A percentile compares a stretch with the other conserved stretches of the same genome.
phyloP scores from a whole-genome alignment of 176 grass and related monocot genomes.

The Aegilops tauschii region DNA sequence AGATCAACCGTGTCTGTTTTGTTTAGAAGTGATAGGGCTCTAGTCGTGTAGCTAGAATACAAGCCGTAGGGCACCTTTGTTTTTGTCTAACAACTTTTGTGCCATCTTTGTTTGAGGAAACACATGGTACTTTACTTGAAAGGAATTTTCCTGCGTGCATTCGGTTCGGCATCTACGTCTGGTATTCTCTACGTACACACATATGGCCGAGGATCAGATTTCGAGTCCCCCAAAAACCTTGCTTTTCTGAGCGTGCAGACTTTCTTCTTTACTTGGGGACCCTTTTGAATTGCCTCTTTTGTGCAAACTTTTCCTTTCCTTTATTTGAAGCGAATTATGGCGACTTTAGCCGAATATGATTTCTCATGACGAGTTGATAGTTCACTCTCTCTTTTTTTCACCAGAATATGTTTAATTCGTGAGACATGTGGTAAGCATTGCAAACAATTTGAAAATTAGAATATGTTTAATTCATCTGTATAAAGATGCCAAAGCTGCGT shows the following conservation, averaged over 20 bases:
- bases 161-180: conserved; percentile 31
- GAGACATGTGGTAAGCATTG: too few species aligned
- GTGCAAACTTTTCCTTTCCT: conserved; percentile 19
- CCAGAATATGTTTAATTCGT: too few species aligned
- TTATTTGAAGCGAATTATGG: conserved; percentile 31
- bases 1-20: not conserved
- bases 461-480: too few species aligned
- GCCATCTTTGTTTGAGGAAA: conserved; percentile 28
- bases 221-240: conserved; percentile 30
- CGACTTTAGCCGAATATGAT: not conserved
- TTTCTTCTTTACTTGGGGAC: conserved; percentile 30
- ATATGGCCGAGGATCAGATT: conserved; percentile 47
- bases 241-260: conserved; percentile 37
- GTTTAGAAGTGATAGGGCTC: not conserved
- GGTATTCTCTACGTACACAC: conserved; percentile 27
- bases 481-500: too few species aligned
- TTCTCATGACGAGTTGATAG: not conserved
- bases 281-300: conserved; percentile 43
- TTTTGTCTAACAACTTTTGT: conserved; percentile 8
- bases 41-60: conserved; percentile 7
- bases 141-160: conserved; percentile 33
- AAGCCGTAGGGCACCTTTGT: conserved; percentile 25
- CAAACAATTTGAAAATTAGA: too few species aligned
- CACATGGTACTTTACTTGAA: conserved; percentile 30
- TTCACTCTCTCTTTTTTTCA: too few species aligned